Evolutionary conservation across 1,139 yeast genomes (phyloP), one percentile per base, ranked within the genome.

Genomic region (Kurtzmaniella natalensis): DNA sequence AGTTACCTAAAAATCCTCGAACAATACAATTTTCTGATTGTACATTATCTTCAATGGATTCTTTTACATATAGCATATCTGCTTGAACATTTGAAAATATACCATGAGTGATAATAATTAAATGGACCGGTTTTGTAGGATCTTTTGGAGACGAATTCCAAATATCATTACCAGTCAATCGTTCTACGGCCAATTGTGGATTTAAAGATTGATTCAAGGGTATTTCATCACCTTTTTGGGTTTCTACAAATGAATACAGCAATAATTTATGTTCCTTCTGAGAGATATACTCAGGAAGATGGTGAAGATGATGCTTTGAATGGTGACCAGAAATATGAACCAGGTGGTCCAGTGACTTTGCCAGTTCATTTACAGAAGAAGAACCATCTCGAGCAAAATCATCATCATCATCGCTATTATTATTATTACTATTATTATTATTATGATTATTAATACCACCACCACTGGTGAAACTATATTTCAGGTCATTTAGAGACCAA

Each of bases 81-180:
- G 95, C 88, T 0, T 94, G 78, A 1, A 83, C 75, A 51, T 92
- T 92, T 0, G 96, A 85, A 53, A 88, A 95, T 24, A 92, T 64
- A 0, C 98, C 98, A 58, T 92, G 98, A 0, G 96, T 85, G 10
- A 92, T 48, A 1, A 87, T 67, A 14, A 86, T 82, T 37, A 87
- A 61, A 57, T 87, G 96, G 5, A 79, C 66, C 1, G 86, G 84
- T 32, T 60, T 56, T 4, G 54, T 43, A 5, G 68, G 63, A 6
- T 64, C 44, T 24, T 50, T 54, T 3, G 61, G 62, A 25, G 55
- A 55, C 73, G 77, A 14, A 51, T 57, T 71, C 96, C 96, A 88
- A 6, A 89, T 49, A 40, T 85, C 92, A 4, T 70, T 48, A 0
- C 94, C 81, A 33, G 73, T 79, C 33, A 63, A 54, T 37, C 72